Evolutionary conservation across 768 basidiomycete genomes (phyloP), one percentile per base, ranked within the genome.

Genomic region (Pleurotus tuoliensis): DNA sequence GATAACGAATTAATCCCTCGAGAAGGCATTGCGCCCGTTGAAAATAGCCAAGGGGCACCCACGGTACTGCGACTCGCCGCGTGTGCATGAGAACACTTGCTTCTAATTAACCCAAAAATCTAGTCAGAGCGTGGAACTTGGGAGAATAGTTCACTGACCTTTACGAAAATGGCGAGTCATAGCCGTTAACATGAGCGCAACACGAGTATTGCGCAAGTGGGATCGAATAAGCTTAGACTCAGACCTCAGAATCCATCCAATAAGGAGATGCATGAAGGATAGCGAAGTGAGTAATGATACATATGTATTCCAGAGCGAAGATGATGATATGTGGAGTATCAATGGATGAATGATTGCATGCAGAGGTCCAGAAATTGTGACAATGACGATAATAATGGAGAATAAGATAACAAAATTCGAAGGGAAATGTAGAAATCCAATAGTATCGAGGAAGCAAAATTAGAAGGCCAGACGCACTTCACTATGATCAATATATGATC

Each of bases 201-300:
- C 30, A n/a, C n/a, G n/a, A n/a, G n/a, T n/a, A n/a, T n/a, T n/a
- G 20, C 30, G 30, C 30, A 34, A 9, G 30, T 34, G 9, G 2
- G 30, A 34, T 7, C 30, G 30, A 11, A 3, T 9, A 11, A 11
- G 3, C 30, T 34, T 47, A 47, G 22, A 47, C 46, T 25, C 18
- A 24, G 46, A 24, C 11, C 11, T 48, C 47, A 48, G 8, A 24
- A 11, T 16, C 47, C 9, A 48, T 20, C 22, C 16, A 37, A 38
- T 20, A 13, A 51, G 34, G 30, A 20, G 34, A 51, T 11, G 25
- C 27, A 30, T 38, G 43, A 27, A 20, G 38, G 34, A 53, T 53
- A 41, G 39, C 51, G 43, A 53, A 30, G 47, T 51, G 49, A n/a
- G 15, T 53, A 5, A 53, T 53, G 38, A 53, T 53, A 53, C 51